Percentiles rank a stretch among this genome's conserved stretches.
These are phyloP conservation scores for Lentinus brumalis DNA, from an alignment of 768 basidiomycete species.

Conservation along the genomic window DNA sequence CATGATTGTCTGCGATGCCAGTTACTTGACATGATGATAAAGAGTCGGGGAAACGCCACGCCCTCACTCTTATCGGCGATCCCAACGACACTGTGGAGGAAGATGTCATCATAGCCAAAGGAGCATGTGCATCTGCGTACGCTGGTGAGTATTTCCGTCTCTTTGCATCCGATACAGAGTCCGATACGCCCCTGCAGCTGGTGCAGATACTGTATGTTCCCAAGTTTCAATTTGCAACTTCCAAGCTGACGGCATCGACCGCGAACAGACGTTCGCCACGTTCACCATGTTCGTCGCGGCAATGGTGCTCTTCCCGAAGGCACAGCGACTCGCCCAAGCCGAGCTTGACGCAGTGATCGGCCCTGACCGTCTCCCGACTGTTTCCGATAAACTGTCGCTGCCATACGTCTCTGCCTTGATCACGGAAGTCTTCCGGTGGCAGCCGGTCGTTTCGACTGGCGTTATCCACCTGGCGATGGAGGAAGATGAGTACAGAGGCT, in stretches of 20 bases:
- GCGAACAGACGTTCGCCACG: not conserved
- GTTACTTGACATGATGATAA: not conserved
- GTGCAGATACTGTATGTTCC: no score
- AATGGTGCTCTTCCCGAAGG: not conserved
- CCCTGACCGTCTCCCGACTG: not conserved
- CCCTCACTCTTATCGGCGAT: not conserved
- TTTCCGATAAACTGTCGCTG: not conserved
- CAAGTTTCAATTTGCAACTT: no score
- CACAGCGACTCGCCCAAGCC: not conserved
- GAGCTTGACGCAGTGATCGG: slow-evolving; percentile 7
- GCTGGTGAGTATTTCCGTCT: not conserved
- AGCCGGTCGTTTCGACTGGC: not conserved
- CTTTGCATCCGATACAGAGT: no score
- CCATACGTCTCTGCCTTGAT: slow-evolving; percentile 15
- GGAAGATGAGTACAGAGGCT: slow-evolving; percentile 7
- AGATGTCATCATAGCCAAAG: not conserved
- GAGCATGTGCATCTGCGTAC: not conserved
- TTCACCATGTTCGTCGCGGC: not conserved
- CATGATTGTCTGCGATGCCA: not conserved
- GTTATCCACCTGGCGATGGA: not conserved
- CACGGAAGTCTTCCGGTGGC: slow-evolving; percentile 16
- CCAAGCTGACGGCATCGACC: no score
- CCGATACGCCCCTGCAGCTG: no score
- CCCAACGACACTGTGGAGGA: not conserved
- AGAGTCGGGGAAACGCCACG: not conserved